Evolutionary conservation across 495 filamentous ascomycete species (phyloP), one percentile per base, ranked within the genome.

Genomic region (Antarctomyces pellizariae): DNA sequence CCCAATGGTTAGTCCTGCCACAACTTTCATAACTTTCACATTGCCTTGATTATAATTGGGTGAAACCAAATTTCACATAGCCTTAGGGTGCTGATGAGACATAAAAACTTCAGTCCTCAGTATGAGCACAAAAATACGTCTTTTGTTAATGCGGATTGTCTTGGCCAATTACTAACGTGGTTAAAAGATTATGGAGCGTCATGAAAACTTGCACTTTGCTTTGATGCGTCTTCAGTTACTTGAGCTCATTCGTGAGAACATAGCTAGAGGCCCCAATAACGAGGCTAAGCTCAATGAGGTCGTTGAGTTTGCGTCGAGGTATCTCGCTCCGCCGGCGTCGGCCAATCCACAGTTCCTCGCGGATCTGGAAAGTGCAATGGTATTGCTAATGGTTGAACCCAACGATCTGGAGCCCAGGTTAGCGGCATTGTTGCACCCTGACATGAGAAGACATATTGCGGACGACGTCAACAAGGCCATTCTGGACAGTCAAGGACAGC

Each of bases 21-120:
- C 24, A 19, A 18, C 26, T 19, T 28, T 30, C 15, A 26, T 25
- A 25, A 17, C n/a, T n/a, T 34, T 28, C 17, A 15, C 15, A 18
- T 38, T 10, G 23, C 26, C 37, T 32, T 80, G 84, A 93, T 95
- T 90, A 89, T 55, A 78, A 47, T 46, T 47, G 55, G 60, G 66
- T 82, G 80, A 89, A 93, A 95, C 83, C 89, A 99, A 84, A 84
- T 95, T 84, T 80, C 84, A 75, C 79, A 95, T 59, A 57, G 57
- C 59, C 68, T 68, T 67, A 56, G 50, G 64, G 68, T 65, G 48
- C 62, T 78, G 89, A 82, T 79, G 82, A 92, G 62, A 78, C 74
- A 71, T 70, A 59, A 55, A 71, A 67, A 71, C 76, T 75, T 82
- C 73, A 83, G 67, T 80, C 71, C 66, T 79, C 67, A 79, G 65